A percentile compares a stretch with the other conserved stretches of the same genome.
phyloP scores from a whole-genome alignment of 2,329 filamentous ascomycete genomes.

The Calonectria pteridis region DNA sequence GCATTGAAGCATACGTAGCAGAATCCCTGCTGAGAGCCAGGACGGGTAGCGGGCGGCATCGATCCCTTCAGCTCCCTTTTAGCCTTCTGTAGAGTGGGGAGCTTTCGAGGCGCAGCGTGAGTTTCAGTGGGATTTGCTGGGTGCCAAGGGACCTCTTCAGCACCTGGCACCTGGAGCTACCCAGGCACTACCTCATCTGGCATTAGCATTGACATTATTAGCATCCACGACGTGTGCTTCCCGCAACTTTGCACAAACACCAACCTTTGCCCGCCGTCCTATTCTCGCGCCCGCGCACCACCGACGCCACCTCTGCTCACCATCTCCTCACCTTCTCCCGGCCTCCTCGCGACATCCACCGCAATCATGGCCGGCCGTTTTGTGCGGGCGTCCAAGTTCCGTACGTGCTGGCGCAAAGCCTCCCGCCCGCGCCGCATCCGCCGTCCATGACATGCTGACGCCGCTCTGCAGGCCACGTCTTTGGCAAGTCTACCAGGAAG shows the following conservation, averaged over 20 bases:
- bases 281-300: conserved; percentile 19
- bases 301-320: conserved; percentile 10
- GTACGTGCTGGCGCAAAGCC: conserved; percentile 60
- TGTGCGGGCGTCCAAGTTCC: conserved; percentile 77
- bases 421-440: conserved; percentile 37
- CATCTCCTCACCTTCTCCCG: conserved; percentile 22
- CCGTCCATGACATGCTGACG: conserved; percentile 41
- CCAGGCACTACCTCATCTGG: conserved; percentile 19
- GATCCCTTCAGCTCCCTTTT: conserved; percentile 27
- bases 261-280: conserved; percentile 23
- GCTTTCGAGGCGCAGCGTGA: conserved; percentile 42
- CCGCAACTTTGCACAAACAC: conserved; percentile 38
- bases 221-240: conserved; percentile 34
- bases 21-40: conserved; percentile 19
- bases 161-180: conserved; percentile 19
- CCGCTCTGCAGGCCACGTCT: conserved; percentile 85
- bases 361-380: conserved; percentile 72
- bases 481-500: conserved; percentile 94
- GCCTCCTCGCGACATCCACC: conserved; percentile 32
- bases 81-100: conserved; percentile 27
- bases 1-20: conserved; percentile 22
- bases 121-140: conserved; percentile 37
- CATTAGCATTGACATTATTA: conserved; percentile 25
- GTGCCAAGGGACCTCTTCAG: conserved; percentile 20
- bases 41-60: conserved; percentile 19